Base-by-base conservation (phyloP, 1,139 yeast genomes). In the Taiozyma onychis region DNA sequence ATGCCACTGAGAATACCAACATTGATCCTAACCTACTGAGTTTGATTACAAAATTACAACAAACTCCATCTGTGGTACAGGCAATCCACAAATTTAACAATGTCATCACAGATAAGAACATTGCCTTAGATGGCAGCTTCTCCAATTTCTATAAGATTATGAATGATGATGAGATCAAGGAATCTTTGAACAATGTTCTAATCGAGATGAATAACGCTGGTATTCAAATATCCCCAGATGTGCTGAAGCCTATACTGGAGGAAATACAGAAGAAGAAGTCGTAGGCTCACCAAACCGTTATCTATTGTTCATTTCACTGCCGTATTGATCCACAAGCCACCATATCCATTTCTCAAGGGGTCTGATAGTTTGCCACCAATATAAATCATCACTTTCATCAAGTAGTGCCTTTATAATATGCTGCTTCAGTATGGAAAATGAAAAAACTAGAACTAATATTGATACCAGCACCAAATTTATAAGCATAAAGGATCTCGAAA, bases 61-160 rank as follows among this genome's bases (percentile, higher is more conserved):
- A 26, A 8, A 44, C 32, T 2, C 42, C 39, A 16, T 11, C 18
- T 5, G 42, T 44, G n/a, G 32, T 32, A 13, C 37, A 44, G n/a
- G 24, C 41, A 4, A 8, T 66, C n/a, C 66, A 65, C 43, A 68
- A 66, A 47, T 47, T 47, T 21, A 37, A 35, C 13, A 14, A 16
- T 6, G 4, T 43, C 9, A 47, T 42, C 5, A 44, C 30, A n/a
- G 10, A 28, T 6, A 39, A 28, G 18, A 37, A 27, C 8, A 16
- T 43, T 6, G 26, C 28, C 6, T 4, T 34, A 11, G 48, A 46
- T 37, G 48, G 48, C 3, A 35, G 34, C 3, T 46, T 46, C 21
- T 7, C 43, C 7, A 35, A 18, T 14, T 46, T 42, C 21, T 26
- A 27, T 6, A 42, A 35, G 14, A 42, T 46, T 4, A 42, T 46